phyloP scores from a whole-genome alignment of 306 rosid species.

The Delonix regia region DNA sequence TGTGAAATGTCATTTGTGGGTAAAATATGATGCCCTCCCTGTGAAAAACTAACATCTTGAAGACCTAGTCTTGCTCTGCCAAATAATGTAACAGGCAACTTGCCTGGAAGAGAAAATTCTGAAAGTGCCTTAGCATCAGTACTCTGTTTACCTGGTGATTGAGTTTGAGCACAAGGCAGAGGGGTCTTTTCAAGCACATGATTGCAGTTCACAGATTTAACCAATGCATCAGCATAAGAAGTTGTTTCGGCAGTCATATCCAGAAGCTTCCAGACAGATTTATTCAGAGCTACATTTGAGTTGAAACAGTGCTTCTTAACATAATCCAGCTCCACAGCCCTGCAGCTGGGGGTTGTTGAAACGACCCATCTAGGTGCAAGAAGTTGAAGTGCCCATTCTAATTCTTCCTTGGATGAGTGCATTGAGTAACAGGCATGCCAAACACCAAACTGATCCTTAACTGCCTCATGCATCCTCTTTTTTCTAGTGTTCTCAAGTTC shows the following conservation, averaged over 20 bases:
- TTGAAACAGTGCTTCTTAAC: slow-evolving; percentile 63
- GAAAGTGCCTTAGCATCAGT: slow-evolving; percentile 34
- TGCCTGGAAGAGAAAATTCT: slow-evolving; percentile 45
- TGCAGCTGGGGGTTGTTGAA: slow-evolving; percentile 82
- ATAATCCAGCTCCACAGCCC: slow-evolving; percentile 74
- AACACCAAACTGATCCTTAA: slow-evolving; percentile 75
- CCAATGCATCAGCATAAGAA: slow-evolving; percentile 33
- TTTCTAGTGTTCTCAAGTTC: slow-evolving; percentile 49
- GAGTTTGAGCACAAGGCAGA: slow-evolving; percentile 42
- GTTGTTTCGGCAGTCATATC: slow-evolving; percentile 51
- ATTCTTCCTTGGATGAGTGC: slow-evolving; percentile 84
- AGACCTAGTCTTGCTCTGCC: slow-evolving; percentile 77
- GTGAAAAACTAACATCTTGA: slow-evolving; percentile 43
- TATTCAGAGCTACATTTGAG: slow-evolving; percentile 43
- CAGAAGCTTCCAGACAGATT: slow-evolving; percentile 63
- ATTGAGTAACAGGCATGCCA: slow-evolving; percentile 88
- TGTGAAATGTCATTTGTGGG: slow-evolving; percentile 38
- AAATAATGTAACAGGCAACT: slow-evolving; percentile 63
- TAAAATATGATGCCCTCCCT: slow-evolving; percentile 33
- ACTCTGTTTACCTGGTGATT: slow-evolving; percentile 43
- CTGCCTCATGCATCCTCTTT: slow-evolving; percentile 60
- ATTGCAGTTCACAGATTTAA: slow-evolving; percentile 37
- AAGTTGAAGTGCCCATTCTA: slow-evolving; percentile 83
- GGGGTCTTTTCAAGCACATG: slow-evolving; percentile 42
- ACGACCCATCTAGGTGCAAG: slow-evolving; percentile 87